phyloP scores from a whole-genome alignment of 2,329 filamentous ascomycete species.

The Phialophora chinensis region DNA sequence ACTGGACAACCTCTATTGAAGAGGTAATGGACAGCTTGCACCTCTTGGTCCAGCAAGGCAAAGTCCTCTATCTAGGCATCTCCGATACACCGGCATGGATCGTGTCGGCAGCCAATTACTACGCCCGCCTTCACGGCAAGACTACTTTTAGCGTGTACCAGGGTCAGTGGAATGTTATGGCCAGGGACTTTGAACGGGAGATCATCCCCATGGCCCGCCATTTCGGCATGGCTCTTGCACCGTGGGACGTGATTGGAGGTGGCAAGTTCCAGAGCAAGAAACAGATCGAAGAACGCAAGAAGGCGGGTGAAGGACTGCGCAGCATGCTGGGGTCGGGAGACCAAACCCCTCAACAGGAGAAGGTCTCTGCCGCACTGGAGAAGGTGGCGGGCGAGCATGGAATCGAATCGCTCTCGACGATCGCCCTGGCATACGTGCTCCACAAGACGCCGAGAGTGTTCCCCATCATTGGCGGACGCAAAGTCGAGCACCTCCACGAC shows the following conservation, averaged over 20 bases:
- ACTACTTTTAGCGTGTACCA: constrained; percentile 49
- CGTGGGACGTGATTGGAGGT: constrained; percentile 65
- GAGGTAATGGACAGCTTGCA: constrained; percentile 74
- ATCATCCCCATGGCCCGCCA: constrained; percentile 50
- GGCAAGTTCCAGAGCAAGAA: constrained; percentile 59
- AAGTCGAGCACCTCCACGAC: constrained; percentile 69
- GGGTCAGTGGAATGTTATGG: constrained; percentile 49
- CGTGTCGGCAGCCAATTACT: constrained; percentile 48
- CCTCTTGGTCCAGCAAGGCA: constrained; percentile 63
- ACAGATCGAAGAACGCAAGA: constrained; percentile 52
- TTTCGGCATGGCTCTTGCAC: constrained; percentile 56
- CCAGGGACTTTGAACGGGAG: constrained; percentile 50
- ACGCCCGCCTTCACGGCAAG: constrained; percentile 49
- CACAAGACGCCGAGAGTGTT: constrained; percentile 75
- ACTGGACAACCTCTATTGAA: constrained; percentile 66
- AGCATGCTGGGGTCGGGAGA: constrained; percentile 51
- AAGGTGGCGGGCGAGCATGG: constrained; percentile 53
- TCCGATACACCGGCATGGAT: constrained; percentile 52
- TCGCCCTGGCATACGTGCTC: constrained; percentile 76
- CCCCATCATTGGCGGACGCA: constrained; percentile 73
- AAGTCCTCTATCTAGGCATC: constrained; percentile 59
- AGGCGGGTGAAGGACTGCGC: constrained; percentile 39
- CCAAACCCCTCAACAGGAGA: constrained; percentile 30
- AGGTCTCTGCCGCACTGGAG: constrained; percentile 36
- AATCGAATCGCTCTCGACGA: constrained; percentile 61